Base-by-base conservation (phyloP, 2,329 filamentous ascomycete genomes). In the Curvularia sp. region DNA sequence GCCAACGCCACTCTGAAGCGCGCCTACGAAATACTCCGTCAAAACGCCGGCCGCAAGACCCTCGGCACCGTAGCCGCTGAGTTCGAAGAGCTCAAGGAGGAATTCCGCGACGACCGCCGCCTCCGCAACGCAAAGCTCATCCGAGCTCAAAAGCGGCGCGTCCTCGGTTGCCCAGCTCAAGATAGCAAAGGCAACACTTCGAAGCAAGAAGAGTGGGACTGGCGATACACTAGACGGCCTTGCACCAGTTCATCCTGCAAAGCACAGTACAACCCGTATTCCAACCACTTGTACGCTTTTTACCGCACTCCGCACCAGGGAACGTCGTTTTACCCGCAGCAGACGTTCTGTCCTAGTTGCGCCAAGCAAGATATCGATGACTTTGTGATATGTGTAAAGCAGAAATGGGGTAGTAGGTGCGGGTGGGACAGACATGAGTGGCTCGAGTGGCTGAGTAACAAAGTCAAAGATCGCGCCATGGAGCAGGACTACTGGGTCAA, bases 1-100 rank as follows among this genome's bases (percentile, higher is more conserved):
- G 68, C 70, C 5, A 74, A 69, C 44, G 55, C 59, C 3, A 42
- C 58, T 2, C 71, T 66, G 53, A 75, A 74, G 24, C 57, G 35
- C 4, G 63, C 67, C 18, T 74, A 66, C 56, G 73, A 76, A 44
- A 22, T 38, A 8, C 65, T 74, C 60, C 64, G 73, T 15, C 73
- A 76, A 51, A 71, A 69, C n/a, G 72, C 72, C 5, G 71, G 72
- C 12, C 70, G 73, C 30, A 72, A 71, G 52, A 74, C 71, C 3
- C 68, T 76, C 8, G 66, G 69, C 9, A 38, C 54, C 9, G 65
- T 76, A 5, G 70, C 68, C 5, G 59, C 59, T 1, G 73, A 75
- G 33, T 75, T 74, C 35, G 72, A 74, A 10, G 46, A 54, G 6
- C 71, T 63, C 28, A 52, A 70, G 28, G 49, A 64, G 5, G 26